Base-by-base conservation (phyloP, 768 basidiomycete genomes). In the Amanita phalloides region DNA sequence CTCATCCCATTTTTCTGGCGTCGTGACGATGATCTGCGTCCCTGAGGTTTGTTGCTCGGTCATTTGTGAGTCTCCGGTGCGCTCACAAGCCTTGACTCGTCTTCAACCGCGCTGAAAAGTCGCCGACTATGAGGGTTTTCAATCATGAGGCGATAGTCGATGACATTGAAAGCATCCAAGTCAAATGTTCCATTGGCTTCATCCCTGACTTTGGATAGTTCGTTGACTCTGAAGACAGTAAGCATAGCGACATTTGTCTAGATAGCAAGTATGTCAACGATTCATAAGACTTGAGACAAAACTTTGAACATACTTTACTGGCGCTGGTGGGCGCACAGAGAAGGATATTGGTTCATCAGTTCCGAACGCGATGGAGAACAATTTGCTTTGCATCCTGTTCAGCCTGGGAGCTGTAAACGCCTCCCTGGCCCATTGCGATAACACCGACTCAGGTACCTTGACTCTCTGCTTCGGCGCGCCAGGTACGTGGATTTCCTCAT, bases 121-220 rank as follows among this genome's bases (percentile, higher is more conserved):
- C 95, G 57, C 91, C 90, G 54, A 98, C 96, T 0, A 99, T 95
- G 52, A 99, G 79, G 3, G 95, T 95, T 66, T 99, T n/a, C n/a
- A n/a, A n/a, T 99, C 96, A 99, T 99, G 3, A 95, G 96, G 96
- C 95, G 48, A 99, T 82, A n/a, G 64, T 98, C 98, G 58, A 99
- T 82, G 50, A 96, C 87, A 70, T 99, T 99, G 80, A 98, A 96
- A 0, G 86, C 71, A 55, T 89, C 84, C 32, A 93, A 76, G 61
- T 92, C 89, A 61, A 96, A 88, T 7, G 68, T 66, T 35, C 90
- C 90, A 0, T 88, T 86, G 14, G 73, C 74, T 41, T 86, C 84
- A 61, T 94, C 80, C n/a, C 91, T 82, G 65, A 87, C 82, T 61
- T 96, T 95, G 32, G 76, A 70, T 21, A 99, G 78, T 60, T 96